Conservation (phyloP, 441 rosid species). For the Arabidopsis lyrata region DNA sequence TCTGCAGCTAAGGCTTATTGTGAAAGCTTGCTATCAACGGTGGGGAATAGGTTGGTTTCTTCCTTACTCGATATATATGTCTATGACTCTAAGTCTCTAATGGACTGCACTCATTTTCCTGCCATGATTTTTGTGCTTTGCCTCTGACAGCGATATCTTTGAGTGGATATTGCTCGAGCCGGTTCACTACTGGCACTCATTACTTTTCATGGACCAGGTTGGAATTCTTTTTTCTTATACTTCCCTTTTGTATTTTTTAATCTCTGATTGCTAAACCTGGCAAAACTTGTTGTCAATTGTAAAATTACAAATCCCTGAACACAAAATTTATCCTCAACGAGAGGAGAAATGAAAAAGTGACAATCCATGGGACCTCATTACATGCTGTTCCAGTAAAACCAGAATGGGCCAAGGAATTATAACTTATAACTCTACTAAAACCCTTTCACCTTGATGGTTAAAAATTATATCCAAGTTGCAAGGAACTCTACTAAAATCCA, state of each 20-base stretch:
- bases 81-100: conserved; percentile 15
- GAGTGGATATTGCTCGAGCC: conserved; percentile 95
- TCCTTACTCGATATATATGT: conserved; percentile 8
- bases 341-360: conserved; percentile 11
- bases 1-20: conserved; percentile 87
- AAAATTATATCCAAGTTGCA: conserved; percentile 22
- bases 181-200: conserved; percentile 83
- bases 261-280: conserved; percentile 14
- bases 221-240: conserved; percentile 32
- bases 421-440: conserved; percentile 11
- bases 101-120: conserved; percentile 31
- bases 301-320: conserved; percentile 9
- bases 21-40: conserved; percentile 85
- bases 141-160: conserved; percentile 72
- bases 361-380: conserved; percentile 24
- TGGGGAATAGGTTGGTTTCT: conserved; percentile 74
- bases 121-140: conserved; percentile 39
- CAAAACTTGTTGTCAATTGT: conserved; percentile 8
- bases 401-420: conserved; percentile 9
- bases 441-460: conserved; percentile 12
- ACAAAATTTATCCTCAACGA: conserved; percentile 30
- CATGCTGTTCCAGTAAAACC: conserved; percentile 29
- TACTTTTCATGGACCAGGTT: conserved; percentile 99
- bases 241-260: conserved; percentile 13
- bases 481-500: conserved; percentile 15